Evolutionary conservation across 805 yeast species (phyloP).

Genomic region (Deakozyma indianensis): DNA sequence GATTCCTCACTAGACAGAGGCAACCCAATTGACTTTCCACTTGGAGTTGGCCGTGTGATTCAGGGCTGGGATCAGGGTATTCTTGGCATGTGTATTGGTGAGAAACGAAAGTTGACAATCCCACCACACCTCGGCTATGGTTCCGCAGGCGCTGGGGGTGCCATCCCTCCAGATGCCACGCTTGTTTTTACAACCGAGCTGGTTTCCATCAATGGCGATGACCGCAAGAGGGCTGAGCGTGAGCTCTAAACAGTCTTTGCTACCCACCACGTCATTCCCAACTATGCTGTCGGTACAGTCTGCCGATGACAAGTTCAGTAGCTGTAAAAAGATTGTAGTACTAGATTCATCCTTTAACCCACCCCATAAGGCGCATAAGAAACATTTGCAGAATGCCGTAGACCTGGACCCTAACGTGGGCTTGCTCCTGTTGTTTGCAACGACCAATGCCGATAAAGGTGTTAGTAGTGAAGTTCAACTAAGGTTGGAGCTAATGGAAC

Average conservation of each 20-base stretch:
- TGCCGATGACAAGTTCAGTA: not conserved
- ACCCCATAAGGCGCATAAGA: not conserved
- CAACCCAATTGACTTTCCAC: slow-evolving; percentile 51
- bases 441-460: not conserved
- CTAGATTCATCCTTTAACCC: not conserved
- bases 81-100: slow-evolving; percentile 76
- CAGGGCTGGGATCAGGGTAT: slow-evolving; percentile 88
- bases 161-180: slow-evolving; percentile 67
- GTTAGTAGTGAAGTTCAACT: not conserved
- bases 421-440: not conserved
- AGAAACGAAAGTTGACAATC: slow-evolving; percentile 61
- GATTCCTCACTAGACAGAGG: slow-evolving; percentile 59
- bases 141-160: slow-evolving; percentile 50
- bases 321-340: not conserved
- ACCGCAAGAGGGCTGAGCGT: not conserved
- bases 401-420: not conserved
- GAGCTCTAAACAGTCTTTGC: not conserved
- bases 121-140: slow-evolving; percentile 78
- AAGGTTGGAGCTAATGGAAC: not conserved
- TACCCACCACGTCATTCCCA: not conserved
- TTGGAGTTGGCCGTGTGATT: slow-evolving; percentile 73
- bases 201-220: slow-evolving; percentile 34
- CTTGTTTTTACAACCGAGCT: slow-evolving; percentile 54
- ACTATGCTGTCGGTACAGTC: not conserved
- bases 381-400: not conserved